phyloP scores from a whole-genome alignment of 768 basidiomycete species.

The Termitomyces sp. region DNA sequence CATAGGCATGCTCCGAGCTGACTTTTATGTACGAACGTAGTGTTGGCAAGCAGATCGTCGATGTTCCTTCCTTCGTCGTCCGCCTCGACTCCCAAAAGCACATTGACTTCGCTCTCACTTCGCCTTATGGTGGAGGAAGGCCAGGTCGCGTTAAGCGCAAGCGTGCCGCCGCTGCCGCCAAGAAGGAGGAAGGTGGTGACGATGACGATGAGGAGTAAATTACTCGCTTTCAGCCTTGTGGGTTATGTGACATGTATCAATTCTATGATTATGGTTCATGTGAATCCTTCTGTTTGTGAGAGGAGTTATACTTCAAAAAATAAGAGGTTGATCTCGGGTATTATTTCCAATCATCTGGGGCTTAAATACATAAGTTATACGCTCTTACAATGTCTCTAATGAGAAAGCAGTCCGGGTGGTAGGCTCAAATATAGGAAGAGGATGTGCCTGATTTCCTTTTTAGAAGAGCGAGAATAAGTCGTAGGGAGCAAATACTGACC shows the following conservation, averaged over 20 bases:
- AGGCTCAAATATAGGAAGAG: slow-evolving; percentile 28
- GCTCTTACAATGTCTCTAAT: slow-evolving; percentile 8
- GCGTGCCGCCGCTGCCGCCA: slow-evolving; percentile 89
- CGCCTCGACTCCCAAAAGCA: slow-evolving; percentile 99
- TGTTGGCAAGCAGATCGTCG: slow-evolving; percentile 98
- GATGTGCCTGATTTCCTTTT: slow-evolving; percentile 24
- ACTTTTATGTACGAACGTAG: slow-evolving; percentile 28
- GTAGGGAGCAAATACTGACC: slow-evolving; percentile 29
- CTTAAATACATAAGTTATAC: background rate
- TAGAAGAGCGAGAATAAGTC: background rate
- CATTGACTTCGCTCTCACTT: slow-evolving; percentile 98
- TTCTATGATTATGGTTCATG: slow-evolving; percentile 19
- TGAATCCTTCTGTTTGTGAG: background rate
- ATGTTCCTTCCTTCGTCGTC: slow-evolving; percentile 97
- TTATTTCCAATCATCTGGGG: background rate
- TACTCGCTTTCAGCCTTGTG: slow-evolving; percentile 2
- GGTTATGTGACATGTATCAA: slow-evolving; percentile 14
- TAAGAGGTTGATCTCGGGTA: background rate
- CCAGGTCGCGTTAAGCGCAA: slow-evolving; percentile 98
- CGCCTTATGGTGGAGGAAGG: slow-evolving; percentile 93
- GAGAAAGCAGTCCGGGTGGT: slow-evolving; percentile 24
- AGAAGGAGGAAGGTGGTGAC: slow-evolving; percentile 85
- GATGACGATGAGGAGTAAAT: slow-evolving; percentile 86
- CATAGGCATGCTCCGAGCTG: background rate
- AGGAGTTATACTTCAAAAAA: background rate